Evolutionary conservation across 495 filamentous ascomycete species (phyloP), one percentile per base, ranked within the genome.

Genomic region (Podospora pseudoanserina): DNA sequence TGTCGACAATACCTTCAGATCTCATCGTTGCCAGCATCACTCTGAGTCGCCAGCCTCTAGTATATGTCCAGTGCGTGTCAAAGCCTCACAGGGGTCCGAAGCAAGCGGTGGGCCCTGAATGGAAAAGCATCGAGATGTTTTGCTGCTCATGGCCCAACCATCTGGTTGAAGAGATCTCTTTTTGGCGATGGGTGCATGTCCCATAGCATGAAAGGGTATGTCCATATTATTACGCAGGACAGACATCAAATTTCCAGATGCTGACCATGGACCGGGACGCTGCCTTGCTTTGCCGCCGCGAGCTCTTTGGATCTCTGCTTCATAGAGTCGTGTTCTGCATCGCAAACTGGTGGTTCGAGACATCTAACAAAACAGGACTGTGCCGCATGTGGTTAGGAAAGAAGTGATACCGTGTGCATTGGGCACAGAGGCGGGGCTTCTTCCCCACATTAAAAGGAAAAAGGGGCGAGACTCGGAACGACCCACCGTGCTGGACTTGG

Each of bases 251-350:
- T 55, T 26, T 54, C 39, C 63, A 54, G 26, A 65, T 15, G 26
- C 49, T 55, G 39, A 55, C 32, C 39, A 56, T 27, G 23, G 5
- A 57, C 27, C 26, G 27, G 23, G 23, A 9, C n/a, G 54, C 15
- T 68, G 60, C 66, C 66, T 64, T 68, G 54, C 66, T 68, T 64
- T 64, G 67, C 67, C 61, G 23, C 58, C 58, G 30, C 7, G 23
- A 15, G 18, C 28, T 54, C 23, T 18, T 39, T 68, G 20, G 32
- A 30, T 65, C 34, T 44, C 26, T 69, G 56, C 56, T 57, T 65
- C 63, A 55, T 4, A 65, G 16, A 7, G 56, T 68, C 27, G 63
- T 44, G 30, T 61, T 64, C 16, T n/a, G 20, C 7, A 20, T 20
- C n/a, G 11, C 27, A 59, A 55, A 19, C 54, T 19, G 27, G 61